Evolutionary conservation across 257 asterid genomes (phyloP).

Genomic region (Gynochthodes officinalis): DNA sequence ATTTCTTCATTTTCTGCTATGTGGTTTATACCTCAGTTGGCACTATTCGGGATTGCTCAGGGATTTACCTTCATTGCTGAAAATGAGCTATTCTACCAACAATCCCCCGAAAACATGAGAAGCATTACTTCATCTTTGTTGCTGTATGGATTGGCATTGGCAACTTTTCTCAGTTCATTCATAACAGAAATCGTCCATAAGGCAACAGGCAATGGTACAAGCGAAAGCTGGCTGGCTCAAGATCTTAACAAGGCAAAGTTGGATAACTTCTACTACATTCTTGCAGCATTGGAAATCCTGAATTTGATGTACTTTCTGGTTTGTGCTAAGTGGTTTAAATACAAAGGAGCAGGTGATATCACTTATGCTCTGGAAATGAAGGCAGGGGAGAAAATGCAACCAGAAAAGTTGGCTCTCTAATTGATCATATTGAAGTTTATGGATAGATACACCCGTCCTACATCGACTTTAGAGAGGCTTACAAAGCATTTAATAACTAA

Average conservation of each 20-base stretch:
- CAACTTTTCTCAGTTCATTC: conserved; percentile 23
- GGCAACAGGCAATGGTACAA: conserved; percentile 9
- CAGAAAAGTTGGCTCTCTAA: neutral
- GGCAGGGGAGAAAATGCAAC: neutral
- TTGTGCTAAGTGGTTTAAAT: conserved; percentile 33
- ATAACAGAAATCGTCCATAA: conserved; percentile 21
- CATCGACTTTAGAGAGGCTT: no score
- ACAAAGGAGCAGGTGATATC: conserved; percentile 11
- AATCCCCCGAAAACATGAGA: conserved; percentile 37
- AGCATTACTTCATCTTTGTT: conserved; percentile 28
- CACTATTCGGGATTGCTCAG: conserved; percentile 25
- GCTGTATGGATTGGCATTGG: conserved; percentile 22
- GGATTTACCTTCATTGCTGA: conserved; percentile 27
- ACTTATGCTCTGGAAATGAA: neutral
- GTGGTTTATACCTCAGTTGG: conserved; percentile 31
- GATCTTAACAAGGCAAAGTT: conserved; percentile 35
- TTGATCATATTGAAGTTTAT: no score
- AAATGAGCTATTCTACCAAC: conserved; percentile 27
- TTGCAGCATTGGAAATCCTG: conserved; percentile 24
- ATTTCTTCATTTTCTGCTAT: conserved; percentile 27
- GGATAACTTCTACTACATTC: conserved; percentile 24
- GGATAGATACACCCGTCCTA: no score
- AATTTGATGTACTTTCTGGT: conserved; percentile 28
- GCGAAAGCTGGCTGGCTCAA: conserved; percentile 29
- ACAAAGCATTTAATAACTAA: no score